Evolutionary conservation across 1,139 yeast genomes (phyloP).

Genomic region (Geotrichum klebahnii): DNA sequence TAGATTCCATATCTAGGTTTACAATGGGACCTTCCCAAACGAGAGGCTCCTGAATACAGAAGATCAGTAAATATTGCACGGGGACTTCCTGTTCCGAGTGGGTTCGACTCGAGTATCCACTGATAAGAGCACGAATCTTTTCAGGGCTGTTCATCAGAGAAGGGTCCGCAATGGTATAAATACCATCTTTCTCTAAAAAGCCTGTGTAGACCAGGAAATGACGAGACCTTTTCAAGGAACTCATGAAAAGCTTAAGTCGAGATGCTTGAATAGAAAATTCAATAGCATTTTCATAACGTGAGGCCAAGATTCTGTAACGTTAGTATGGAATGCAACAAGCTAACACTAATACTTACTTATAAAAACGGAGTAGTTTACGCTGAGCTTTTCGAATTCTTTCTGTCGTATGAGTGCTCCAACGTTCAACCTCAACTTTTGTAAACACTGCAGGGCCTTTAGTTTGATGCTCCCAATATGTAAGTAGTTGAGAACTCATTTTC

Average conservation of each 20-base stretch:
- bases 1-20: slow-evolving; percentile 48
- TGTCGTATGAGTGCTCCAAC: slow-evolving; percentile 78
- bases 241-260: slow-evolving; percentile 50
- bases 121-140: slow-evolving; percentile 38
- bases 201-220: slow-evolving; percentile 80
- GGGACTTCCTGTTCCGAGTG: slow-evolving; percentile 42
- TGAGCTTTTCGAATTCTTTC: slow-evolving; percentile 84
- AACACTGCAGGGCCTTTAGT: slow-evolving; percentile 58
- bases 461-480: slow-evolving; percentile 69
- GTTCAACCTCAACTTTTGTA: slow-evolving; percentile 57
- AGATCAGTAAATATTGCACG: slow-evolving; percentile 61
- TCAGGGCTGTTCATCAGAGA: slow-evolving; percentile 46
- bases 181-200: slow-evolving; percentile 68
- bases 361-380: slow-evolving; percentile 77
- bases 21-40: slow-evolving; percentile 86
- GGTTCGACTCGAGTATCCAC: slow-evolving; percentile 37
- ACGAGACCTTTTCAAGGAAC: slow-evolving; percentile 55
- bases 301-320: slow-evolving; percentile 53
- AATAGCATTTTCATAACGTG: slow-evolving; percentile 72
- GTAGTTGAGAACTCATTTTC: slow-evolving; percentile 63
- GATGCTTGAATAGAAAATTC: slow-evolving; percentile 60
- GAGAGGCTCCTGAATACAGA: slow-evolving; percentile 79
- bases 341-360: slow-evolving; percentile 47
- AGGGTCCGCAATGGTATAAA: slow-evolving; percentile 66
- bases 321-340: no score